Evolutionary conservation across 768 basidiomycete genomes (phyloP), one percentile per base, ranked within the genome.

Genomic region (Gelatoporia subvermispora): DNA sequence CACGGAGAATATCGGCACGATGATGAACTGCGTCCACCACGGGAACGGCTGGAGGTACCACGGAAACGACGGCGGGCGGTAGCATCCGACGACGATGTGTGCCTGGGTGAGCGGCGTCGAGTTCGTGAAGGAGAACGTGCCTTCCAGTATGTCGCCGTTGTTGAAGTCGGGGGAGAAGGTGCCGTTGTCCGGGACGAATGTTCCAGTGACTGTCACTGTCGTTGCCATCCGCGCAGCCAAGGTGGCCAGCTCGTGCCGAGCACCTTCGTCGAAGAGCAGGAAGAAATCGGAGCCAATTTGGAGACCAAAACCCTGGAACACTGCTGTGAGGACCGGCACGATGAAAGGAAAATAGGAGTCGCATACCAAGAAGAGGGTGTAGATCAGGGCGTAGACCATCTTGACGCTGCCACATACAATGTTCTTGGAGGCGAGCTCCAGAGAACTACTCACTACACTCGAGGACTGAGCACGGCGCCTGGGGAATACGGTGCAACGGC

Each of bases 41-140:
- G 92, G 92, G 67, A 89, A 88, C 2, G 83, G 78, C 57, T 84
- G 87, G n/a, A 85, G 77, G 62, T 77, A 90, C 89, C 90, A 93
- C 18, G 81, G 71, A 66, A 79, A 80, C 22, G 60, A 62, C 5
- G 73, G 59, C 8, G 82, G 80, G 9, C 92, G 82, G 55, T 81
- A 86, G 61, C 92, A 94, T 25, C 85, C 86, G 10, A 74, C 68
- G 48, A 75, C 51, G 56, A 85, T 78, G 59, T 84, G 66, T 45
- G 69, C 61, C 49, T 70, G 55, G 24, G 66, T 68, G 36, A 69
- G 57, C n/a, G 72, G 67, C 25, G 81, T 70, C 11, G 72, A 59
- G 59, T 81, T 79, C 5, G 77, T 72, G 57, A 87, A 87, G 4
- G 77, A 78, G 76, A 85, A 88, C 3, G 83, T 81, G 25, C 85